Percentiles rank a stretch among this genome's conserved stretches.
phyloP scores from a whole-genome alignment of 1,284 basidiomycete species.

The Anthracocystis setariae region DNA sequence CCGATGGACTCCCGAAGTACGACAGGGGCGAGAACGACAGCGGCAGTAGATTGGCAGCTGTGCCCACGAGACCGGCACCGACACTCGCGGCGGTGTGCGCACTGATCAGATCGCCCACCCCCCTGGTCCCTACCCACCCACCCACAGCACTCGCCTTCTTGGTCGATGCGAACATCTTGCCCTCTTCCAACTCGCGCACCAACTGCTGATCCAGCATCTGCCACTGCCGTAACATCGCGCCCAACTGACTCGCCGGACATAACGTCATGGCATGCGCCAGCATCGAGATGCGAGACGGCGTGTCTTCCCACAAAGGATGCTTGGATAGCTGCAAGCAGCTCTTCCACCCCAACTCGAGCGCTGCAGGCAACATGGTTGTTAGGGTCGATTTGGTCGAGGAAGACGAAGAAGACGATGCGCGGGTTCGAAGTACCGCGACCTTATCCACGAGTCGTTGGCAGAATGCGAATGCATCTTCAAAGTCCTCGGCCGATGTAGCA shows the following conservation, averaged over 20 bases:
- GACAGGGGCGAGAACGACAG: conserved; percentile 20
- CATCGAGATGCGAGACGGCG: conserved; percentile 27
- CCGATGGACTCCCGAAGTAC: conserved; percentile 22
- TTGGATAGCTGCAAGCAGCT: conserved; percentile 39
- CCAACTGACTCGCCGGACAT: conserved; percentile 27
- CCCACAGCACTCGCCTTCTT: conserved; percentile 13
- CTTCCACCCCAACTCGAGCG: conserved; percentile 33
- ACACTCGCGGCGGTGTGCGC: conserved; percentile 25
- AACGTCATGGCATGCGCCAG: conserved; percentile 30
- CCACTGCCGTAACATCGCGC: conserved; percentile 32
- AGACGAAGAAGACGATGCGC: neutral
- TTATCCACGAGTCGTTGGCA: conserved; percentile 24
- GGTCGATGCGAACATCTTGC: conserved; percentile 16
- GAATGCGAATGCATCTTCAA: conserved; percentile 21
- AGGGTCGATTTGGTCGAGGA: neutral
- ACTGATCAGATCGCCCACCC: conserved; percentile 8
- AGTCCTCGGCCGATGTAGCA: conserved; percentile 31
- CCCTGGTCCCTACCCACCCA: neutral
- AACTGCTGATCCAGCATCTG: conserved; percentile 21
- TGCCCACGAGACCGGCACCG: conserved; percentile 21
- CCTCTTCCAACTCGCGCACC: conserved; percentile 18
- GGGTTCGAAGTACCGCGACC: conserved; percentile 6
- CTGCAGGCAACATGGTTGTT: too few relatives aligned
- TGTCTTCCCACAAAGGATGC: conserved; percentile 43
- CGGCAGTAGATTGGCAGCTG: conserved; percentile 36